A percentile compares a stretch with the other conserved stretches of the same genome.
These are phyloP conservation scores for Grosmannia clavigera DNA, from an alignment of 2,329 filamentous ascomycete species.

Conservation along the genomic window DNA sequence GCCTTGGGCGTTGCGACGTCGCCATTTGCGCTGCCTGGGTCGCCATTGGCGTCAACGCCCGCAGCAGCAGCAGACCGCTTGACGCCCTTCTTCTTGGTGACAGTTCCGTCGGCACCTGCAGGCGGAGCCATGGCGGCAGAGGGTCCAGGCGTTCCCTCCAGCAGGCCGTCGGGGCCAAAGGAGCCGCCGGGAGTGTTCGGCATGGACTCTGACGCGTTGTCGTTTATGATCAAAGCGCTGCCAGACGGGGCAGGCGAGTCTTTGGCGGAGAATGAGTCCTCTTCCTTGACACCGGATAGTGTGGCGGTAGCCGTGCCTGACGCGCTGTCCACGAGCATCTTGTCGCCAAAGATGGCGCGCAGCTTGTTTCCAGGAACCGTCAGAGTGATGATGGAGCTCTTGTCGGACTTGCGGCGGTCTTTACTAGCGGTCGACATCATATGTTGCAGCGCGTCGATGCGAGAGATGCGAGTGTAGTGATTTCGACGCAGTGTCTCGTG, in stretches of 20 bases:
- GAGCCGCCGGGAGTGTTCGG: slow-evolving; percentile 38
- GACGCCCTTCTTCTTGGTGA: slow-evolving; percentile 61
- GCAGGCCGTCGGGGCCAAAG: not conserved
- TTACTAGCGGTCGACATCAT: slow-evolving; percentile 26
- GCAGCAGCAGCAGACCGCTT: slow-evolving; percentile 55
- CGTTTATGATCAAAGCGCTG: slow-evolving; percentile 39
- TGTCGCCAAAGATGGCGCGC: slow-evolving; percentile 32
- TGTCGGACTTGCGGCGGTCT: slow-evolving; percentile 30
- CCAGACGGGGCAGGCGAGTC: slow-evolving; percentile 31
- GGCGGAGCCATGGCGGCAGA: slow-evolving; percentile 45
- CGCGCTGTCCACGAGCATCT: not conserved
- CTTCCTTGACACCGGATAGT: slow-evolving; percentile 20
- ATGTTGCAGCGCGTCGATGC: not conserved
- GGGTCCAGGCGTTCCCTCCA: slow-evolving; percentile 17
- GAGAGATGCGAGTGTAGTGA: not conserved
- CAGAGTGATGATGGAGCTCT: slow-evolving; percentile 31
- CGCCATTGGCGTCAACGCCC: slow-evolving; percentile 34
- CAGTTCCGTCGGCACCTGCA: slow-evolving; percentile 39
- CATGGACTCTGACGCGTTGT: slow-evolving; percentile 47
- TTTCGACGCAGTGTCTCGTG: not conserved
- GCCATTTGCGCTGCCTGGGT: slow-evolving; percentile 24
- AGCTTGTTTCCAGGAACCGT: slow-evolving; percentile 38
- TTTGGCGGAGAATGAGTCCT: slow-evolving; percentile 17
- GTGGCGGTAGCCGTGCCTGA: slow-evolving; percentile 19
- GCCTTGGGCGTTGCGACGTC: slow-evolving; percentile 52